phyloP scores from a whole-genome alignment of 768 basidiomycete species.

The Crucibulum laeve region DNA sequence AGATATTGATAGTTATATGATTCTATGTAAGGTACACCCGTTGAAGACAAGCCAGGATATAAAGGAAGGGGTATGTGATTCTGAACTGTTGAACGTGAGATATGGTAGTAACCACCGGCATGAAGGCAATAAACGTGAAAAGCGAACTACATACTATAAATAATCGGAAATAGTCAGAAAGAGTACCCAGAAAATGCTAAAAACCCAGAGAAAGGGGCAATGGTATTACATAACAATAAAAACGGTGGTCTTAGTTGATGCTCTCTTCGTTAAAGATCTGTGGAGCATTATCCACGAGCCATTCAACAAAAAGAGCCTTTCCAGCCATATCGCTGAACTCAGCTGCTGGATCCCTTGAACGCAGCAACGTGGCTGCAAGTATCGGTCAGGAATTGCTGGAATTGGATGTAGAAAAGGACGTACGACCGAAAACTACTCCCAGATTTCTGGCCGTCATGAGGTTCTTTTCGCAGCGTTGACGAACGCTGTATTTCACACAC shows the following conservation, averaged over 20 bases:
- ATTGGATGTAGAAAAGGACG: conserved; percentile 28
- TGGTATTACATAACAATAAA: background rate
- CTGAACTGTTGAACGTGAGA: no score
- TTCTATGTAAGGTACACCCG: no score
- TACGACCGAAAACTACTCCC: conserved; percentile 98
- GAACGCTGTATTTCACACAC: conserved; percentile 43
- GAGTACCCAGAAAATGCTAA: conserved; percentile 9
- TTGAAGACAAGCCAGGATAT: no score
- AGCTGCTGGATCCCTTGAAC: conserved; percentile 76
- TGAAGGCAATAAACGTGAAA: no score
- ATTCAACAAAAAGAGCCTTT: conserved; percentile 89
- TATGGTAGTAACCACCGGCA: no score
- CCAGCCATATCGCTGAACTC: conserved; percentile 99
- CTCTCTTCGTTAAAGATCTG: conserved; percentile 35
- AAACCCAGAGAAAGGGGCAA: background rate
- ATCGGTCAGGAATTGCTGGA: conserved; percentile 8
- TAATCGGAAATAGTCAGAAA: no score
- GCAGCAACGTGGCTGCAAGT: conserved; percentile 85
- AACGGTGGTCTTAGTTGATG: conserved; percentile 3
- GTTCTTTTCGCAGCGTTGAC: conserved; percentile 66
- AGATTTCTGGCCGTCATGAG: conserved; percentile 94
- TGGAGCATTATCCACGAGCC: conserved; percentile 88
- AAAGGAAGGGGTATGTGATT: no score
- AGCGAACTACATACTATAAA: no score
- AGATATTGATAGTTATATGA: no score